Conservation (phyloP, 164 flowering plant species). For the Cinnamomum chago region DNA sequence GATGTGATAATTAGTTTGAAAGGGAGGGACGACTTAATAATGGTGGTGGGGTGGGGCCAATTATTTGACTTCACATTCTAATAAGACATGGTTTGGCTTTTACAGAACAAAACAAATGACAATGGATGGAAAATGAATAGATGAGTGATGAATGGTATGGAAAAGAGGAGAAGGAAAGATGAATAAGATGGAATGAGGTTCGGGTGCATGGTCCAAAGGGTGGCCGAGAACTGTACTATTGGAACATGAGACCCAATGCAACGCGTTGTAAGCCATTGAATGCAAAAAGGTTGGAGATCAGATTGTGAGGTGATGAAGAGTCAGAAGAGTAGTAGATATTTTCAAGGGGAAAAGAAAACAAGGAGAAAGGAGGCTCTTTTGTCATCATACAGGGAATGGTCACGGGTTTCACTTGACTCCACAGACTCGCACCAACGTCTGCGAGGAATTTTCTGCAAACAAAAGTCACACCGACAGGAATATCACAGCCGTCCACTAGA, state of each 20-base stretch:
- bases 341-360: slow-evolving; percentile 7
- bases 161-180: background rate
- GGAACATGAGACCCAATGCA: slow-evolving; percentile 1
- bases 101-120: slow-evolving; percentile 12
- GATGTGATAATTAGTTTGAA: no score
- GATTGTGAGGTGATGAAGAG: slow-evolving; percentile 12
- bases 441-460: background rate
- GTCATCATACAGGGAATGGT: slow-evolving; percentile 22
- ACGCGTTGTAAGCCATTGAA: slow-evolving; percentile 16
- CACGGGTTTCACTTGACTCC: slow-evolving; percentile 51
- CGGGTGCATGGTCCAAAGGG: background rate
- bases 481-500: background rate
- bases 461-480: background rate
- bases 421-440: background rate
- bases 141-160: slow-evolving; percentile 11
- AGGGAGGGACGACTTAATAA: background rate
- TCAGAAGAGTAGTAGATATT: slow-evolving; percentile 1
- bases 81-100: slow-evolving; percentile 38
- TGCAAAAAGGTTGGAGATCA: slow-evolving; percentile 17
- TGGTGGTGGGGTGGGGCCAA: slow-evolving; percentile 11
- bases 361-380: background rate
- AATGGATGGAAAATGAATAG: background rate
- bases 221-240: background rate
- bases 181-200: background rate
- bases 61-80: slow-evolving; percentile 8